Percentiles rank a stretch among this genome's conserved stretches.
Conservation (phyloP, 2,329 filamentous ascomycete genomes). For the Arthrobotrys sinensis region DNA sequence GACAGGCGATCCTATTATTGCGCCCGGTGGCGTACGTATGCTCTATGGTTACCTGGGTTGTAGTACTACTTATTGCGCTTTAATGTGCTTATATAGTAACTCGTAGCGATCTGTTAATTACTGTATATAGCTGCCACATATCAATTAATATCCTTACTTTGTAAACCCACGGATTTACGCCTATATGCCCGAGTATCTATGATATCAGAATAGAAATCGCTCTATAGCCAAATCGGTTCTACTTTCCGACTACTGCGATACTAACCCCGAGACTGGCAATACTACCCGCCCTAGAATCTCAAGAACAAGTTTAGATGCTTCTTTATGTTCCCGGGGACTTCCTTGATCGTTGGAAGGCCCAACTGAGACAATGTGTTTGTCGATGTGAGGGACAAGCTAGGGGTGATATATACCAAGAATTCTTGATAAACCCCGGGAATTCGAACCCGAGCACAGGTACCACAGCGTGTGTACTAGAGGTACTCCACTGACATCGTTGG, state of each 20-base stretch:
- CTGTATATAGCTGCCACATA: too few relatives aligned
- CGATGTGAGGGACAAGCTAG: not conserved
- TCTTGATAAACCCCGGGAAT: not conserved
- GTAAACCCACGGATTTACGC: too few relatives aligned
- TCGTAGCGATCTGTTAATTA: too few relatives aligned
- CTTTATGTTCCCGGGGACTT: constrained; percentile 1
- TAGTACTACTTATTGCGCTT: not conserved
- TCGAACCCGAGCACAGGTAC: not conserved
- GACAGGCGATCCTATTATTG: constrained; percentile 27
- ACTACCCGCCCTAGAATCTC: not conserved
- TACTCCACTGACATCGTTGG: constrained; percentile 3
- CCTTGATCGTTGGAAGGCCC: constrained; percentile 2
- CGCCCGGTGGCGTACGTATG: constrained; percentile 46
- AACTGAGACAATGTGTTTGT: constrained; percentile 9
- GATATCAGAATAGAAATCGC: too few relatives aligned
- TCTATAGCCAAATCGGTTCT: constrained; percentile 9
- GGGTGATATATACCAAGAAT: not conserved
- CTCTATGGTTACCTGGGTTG: not conserved
- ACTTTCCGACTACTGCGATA: constrained; percentile 29
- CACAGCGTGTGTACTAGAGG: not conserved
- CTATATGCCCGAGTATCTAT: too few relatives aligned
- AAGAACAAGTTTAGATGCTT: not conserved
- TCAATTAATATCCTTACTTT: too few relatives aligned
- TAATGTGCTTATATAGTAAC: constrained; percentile 13
- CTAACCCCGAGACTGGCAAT: constrained; percentile 1